phyloP scores from a whole-genome alignment of 257 asterid genomes.

The Plantago elongata region DNA sequence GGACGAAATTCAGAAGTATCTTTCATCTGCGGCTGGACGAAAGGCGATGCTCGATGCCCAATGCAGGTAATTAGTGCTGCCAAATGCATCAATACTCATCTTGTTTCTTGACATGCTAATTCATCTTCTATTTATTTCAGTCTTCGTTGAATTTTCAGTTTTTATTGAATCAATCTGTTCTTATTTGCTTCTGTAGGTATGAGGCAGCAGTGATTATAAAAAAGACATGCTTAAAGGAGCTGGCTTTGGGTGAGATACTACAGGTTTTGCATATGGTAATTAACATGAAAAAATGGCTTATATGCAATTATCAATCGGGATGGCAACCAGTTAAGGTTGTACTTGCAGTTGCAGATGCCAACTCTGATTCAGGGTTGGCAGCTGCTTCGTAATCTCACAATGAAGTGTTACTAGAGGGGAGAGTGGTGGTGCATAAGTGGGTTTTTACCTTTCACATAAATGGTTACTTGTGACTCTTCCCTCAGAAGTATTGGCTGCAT shows the following conservation, averaged over 20 bases:
- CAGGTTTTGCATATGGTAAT: slow-evolving; percentile 84
- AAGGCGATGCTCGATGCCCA: slow-evolving; percentile 56
- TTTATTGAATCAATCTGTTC: slow-evolving; percentile 2
- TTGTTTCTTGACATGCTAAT: not conserved
- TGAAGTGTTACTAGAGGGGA: slow-evolving; percentile 29
- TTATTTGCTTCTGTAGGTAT: slow-evolving; percentile 50
- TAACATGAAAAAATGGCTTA: slow-evolving; percentile 68
- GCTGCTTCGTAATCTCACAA: slow-evolving; percentile 48
- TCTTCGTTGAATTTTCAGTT: not conserved
- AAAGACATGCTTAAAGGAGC: slow-evolving; percentile 61
- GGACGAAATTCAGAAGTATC: slow-evolving; percentile 74
- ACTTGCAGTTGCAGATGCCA: slow-evolving; percentile 68
- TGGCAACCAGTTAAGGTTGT: slow-evolving; percentile 77
- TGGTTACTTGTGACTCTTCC: slow-evolving; percentile 30
- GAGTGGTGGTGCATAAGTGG: slow-evolving; percentile 25
- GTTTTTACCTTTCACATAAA: slow-evolving; percentile 18
- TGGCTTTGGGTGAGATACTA: slow-evolving; percentile 68
- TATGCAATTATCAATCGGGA: slow-evolving; percentile 53
- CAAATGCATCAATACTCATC: slow-evolving; percentile 1
- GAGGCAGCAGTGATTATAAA: slow-evolving; percentile 82
- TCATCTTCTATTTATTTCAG: not conserved
- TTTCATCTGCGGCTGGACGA: slow-evolving; percentile 70
- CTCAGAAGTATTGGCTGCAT: slow-evolving; percentile 30
- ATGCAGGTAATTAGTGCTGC: slow-evolving; percentile 56
- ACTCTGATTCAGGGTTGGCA: slow-evolving; percentile 65